These are phyloP conservation scores for Madurella mycetomatis DNA, from an alignment of 2,329 filamentous ascomycete genomes.

Conservation along the genomic window DNA sequence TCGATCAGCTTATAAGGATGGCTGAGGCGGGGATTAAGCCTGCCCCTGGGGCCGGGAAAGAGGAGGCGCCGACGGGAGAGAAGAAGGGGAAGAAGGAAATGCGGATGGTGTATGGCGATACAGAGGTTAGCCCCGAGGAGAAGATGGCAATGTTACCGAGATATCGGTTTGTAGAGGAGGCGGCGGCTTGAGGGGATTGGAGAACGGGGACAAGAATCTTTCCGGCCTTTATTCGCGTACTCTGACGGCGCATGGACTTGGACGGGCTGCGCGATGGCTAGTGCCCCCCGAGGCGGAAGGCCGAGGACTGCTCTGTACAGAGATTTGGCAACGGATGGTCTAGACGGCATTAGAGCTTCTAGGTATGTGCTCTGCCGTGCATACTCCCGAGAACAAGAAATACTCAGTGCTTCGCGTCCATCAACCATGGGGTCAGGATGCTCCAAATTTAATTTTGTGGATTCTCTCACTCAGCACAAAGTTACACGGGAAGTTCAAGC, in stretches of 20 bases:
- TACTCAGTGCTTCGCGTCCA: constrained; percentile 3
- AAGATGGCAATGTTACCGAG: constrained; percentile 74
- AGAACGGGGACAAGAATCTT: no score
- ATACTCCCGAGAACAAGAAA: constrained; percentile 12
- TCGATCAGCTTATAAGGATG: constrained; percentile 61
- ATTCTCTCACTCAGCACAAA: no score
- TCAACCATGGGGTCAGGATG: not conserved
- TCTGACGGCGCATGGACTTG: no score
- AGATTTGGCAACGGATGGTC: not conserved
- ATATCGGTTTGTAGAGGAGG: constrained; percentile 50
- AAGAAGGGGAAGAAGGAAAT: constrained; percentile 49
- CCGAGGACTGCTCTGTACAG: constrained; percentile 6
- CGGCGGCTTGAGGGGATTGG: constrained; percentile 8
- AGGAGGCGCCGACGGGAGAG: constrained; percentile 51
- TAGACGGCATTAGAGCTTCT: constrained; percentile 1
- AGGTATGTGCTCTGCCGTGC: constrained; percentile 18
- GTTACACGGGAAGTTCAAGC: no score
- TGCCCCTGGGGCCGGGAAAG: constrained; percentile 52
- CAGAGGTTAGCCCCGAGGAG: constrained; percentile 79
- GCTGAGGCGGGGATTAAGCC: constrained; percentile 58
- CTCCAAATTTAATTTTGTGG: no score
- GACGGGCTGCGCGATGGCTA: no score
- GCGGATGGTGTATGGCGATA: constrained; percentile 77
- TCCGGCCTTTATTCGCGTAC: no score
- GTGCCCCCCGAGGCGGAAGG: no score